Percentiles rank a stretch among this genome's conserved stretches.
These are phyloP conservation scores for Platismatia glauca DNA, from an alignment of 495 filamentous ascomycete species.

Conservation along the genomic window DNA sequence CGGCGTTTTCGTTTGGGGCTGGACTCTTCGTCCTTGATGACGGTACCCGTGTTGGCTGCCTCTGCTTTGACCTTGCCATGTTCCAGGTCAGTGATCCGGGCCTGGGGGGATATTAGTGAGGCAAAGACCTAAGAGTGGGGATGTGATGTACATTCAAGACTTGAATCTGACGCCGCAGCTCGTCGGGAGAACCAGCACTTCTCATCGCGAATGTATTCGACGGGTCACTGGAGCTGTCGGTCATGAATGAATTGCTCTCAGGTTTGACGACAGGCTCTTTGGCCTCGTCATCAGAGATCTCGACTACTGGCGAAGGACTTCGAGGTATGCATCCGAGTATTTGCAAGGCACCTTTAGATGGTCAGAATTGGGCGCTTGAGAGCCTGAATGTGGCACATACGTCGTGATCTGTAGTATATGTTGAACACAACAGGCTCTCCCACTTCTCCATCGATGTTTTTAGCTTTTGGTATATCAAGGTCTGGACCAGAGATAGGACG, in stretches of 20 bases:
- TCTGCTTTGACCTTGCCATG: neutral
- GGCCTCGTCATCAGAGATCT: neutral
- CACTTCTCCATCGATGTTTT: neutral
- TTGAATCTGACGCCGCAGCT: no score
- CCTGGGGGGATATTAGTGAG: no score
- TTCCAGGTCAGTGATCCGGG: neutral
- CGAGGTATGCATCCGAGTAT: constrained; percentile 3
- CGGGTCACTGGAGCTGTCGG: no score
- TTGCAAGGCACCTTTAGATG: neutral
- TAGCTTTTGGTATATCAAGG: no score
- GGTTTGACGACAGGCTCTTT: neutral
- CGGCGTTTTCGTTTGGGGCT: constrained; percentile 4
- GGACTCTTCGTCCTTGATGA: neutral
- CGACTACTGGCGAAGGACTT: neutral
- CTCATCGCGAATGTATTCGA: no score
- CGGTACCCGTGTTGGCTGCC: neutral
- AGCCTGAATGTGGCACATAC: neutral
- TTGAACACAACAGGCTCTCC: constrained; percentile 1
- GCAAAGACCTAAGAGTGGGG: no score
- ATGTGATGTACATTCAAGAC: no score
- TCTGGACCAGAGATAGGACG: neutral
- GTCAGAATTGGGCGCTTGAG: no score
- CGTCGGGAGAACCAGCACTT: no score
- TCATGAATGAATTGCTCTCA: neutral
- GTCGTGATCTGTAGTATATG: constrained; percentile 2